Base-by-base conservation (phyloP, 805 yeast species). In the Priceomyces haplophilus region DNA sequence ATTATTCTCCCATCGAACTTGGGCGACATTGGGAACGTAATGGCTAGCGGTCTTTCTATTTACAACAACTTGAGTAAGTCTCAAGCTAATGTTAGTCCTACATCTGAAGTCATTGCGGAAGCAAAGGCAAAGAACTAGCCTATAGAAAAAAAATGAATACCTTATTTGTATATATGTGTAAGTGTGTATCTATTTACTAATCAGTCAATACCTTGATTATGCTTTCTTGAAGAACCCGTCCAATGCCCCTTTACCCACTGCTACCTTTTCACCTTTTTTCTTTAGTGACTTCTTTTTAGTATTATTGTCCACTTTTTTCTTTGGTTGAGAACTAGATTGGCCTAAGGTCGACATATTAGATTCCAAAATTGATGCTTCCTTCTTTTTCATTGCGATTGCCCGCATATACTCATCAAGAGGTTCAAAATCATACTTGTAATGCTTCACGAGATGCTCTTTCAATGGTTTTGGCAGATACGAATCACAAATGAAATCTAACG, bases 11-110 rank as follows among this genome's bases (percentile, higher is more conserved):
- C 96, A 12, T 76, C 88, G 8, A 83, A 82, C 43, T 64, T 87
- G 59, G 83, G 85, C 49, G 89, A 87, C 54, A 67, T 87, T 59
- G 82, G 90, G 38, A 72, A 80, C 20, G 75, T 83, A 69, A 82
- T 87, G 64, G 87, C 89, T 25, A 73, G 85, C 46, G 95, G 95
- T 0, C 62, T 86, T 76, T 78, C 85, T 35, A 83, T 87, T 49
- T 84, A 76, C 62, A 76, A 82, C 50, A 73, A 76, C 49, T 71
- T 83, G 50, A 61, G 51, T 45, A 45, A 54, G 36, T 31, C 45
- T 11, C 65, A 62, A 29, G 25, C 25, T 18, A 17, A 20, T 7
- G 13, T 18, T 7, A 11, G 21, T n/a, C 8, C 13, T 45, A 45
- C 54, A 34, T 31, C 45, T 11, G 65, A 62, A 29, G 25, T 17